Evolutionary conservation across 2,329 filamentous ascomycete species (phyloP), one percentile per base, ranked within the genome.

Genomic region (Ceratocystis diversiconidia): DNA sequence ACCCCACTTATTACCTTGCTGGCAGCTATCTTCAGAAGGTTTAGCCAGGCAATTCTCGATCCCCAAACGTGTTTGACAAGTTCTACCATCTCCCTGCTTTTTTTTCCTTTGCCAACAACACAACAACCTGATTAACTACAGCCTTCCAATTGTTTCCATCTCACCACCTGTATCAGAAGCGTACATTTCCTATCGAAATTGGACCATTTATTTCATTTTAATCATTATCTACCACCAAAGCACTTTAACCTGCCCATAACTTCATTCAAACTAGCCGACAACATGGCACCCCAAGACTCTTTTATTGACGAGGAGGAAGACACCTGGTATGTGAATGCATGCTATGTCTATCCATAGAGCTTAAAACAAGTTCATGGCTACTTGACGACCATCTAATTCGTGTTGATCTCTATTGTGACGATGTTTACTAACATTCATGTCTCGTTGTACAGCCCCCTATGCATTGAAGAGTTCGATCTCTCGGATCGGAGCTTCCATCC

Each of bases 401-500:
- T 41, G 36, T 41, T 41, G 36, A 12, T 28, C 19, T 44, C 8
- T 30, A 32, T 32, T 30, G 17, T 32, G n/a, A 36, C 1, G 17
- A 7, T 48, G 25, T 36, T 15, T 66, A 25, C 50, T 63, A 46
- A 62, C 62, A 43, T 72, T 67, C 73, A 65, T 59, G 30, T 17
- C 41, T 48, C 63, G 30, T 61, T 28, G 63, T n/a, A 69, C 72
- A 99, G 94, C 76, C 94, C 94, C 71, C 87, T 99, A 69, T 99
- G 94, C 75, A 95, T 99, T 73, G 94, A 99, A 78, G 95, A 99
- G 79, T 95, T 99, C 74, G 95, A 99, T 77, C 85, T 99, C 62
- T 95, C 91, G 52, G 94, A 99, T 80, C 89, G 90, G 75, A 96
- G 95, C 77, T 99, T 99, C 77, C 86, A 88, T 73, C 94, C 94